phyloP scores from a whole-genome alignment of 305 asterid genomes.

The Plantago coronopus region DNA sequence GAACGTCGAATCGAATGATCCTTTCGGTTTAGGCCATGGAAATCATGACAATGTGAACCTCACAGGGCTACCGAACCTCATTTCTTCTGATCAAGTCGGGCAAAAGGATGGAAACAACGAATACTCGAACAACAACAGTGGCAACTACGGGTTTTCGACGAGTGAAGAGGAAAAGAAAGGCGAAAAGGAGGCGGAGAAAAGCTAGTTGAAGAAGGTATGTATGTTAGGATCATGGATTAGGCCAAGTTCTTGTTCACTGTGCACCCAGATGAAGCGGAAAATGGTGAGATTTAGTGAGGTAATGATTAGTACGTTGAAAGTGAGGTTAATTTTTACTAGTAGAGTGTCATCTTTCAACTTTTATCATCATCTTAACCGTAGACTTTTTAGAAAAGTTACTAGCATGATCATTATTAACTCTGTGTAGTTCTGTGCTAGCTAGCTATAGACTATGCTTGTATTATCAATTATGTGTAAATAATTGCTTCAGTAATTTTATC shows the following conservation, averaged over 20 bases:
- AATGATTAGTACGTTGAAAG: conserved; percentile 13
- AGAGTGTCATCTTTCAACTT: no score
- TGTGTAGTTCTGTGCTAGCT: no score
- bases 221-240: not conserved
- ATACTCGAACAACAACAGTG: not conserved
- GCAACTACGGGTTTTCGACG: not conserved
- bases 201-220: not conserved
- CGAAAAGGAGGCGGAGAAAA: not conserved
- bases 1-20: not conserved
- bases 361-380: conserved; percentile 7
- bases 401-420: no score
- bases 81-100: conserved; percentile 40
- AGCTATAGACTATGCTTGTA: no score
- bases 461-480: no score
- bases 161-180: not conserved
- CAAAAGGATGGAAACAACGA: conserved; percentile 14
- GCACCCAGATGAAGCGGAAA: not conserved
- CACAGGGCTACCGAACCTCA: conserved; percentile 45
- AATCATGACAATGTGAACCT: conserved; percentile 16
- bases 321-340: not conserved
- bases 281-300: not conserved
- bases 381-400: not conserved
- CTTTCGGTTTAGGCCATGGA: conserved; percentile 9
- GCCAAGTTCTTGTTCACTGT: no score
- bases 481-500: no score